Base-by-base conservation (phyloP, 2,329 filamentous ascomycete species). In the Xylariaceae sp. region DNA sequence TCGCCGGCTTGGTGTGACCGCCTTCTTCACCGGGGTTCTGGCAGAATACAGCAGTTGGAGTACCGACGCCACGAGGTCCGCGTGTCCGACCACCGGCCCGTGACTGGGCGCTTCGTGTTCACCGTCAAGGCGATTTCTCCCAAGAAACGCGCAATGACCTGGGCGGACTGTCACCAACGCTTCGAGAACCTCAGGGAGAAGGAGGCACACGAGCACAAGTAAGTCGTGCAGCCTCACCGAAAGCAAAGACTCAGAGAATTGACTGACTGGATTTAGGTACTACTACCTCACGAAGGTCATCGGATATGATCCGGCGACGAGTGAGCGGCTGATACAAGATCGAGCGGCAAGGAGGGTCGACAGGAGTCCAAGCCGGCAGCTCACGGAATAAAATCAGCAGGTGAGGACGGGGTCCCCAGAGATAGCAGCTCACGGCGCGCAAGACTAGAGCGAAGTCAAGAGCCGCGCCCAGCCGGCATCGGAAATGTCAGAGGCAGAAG, bases 1-100 rank as follows among this genome's bases (percentile, higher is more conserved):
- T 83, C 86, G 15, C 92, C 92, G 0, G 92, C 92, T 1, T 98
- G 92, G 92, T 98, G 92, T 57, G 92, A 98, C 64, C 77, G 92
- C 22, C 64, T 98, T 23, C 65, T 98, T n/a, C 94, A 87, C 53
- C 75, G 89, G 15, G 87, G 87, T 15, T 61, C 82, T 10, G 86
- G 85, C 18, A 77, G 83, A 36, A 80, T 96, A 49, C 81, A 87
- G 59, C 89, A 96, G 59, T 63, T 88, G 31, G 85, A 94, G 44
- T 98, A 98, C 59, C 70, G 74, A 31, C 69, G 92, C 31, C 90
- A 95, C 60, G 92, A 96, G 58, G 82, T 96, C 21, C 74, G 81
- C 39, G 84, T 90, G 5, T 94, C 86, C 19, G 92, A 98, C 56
- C 92, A 98, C 60, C 72, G 92, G 44, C 92, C 92, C 8, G 92